Conservation (phyloP, 164 flowering plant species). For the Macadamia tetraphylla region DNA sequence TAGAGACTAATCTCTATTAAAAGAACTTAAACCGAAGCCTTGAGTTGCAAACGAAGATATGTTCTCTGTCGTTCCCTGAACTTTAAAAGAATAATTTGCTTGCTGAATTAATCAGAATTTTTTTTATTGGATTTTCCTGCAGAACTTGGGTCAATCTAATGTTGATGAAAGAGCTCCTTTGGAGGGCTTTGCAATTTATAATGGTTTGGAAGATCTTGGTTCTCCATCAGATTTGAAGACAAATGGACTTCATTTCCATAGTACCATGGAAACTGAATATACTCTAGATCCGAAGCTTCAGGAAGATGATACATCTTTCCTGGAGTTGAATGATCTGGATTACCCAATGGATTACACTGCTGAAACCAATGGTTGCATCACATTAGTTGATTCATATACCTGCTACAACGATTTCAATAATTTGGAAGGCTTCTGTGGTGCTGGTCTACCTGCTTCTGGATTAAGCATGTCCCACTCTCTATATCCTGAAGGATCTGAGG, state of each 20-base stretch:
- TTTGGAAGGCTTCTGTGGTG: background rate
- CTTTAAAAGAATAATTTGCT: too few relatives aligned
- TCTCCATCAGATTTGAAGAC: slow-evolving; percentile 3
- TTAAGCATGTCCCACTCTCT: background rate
- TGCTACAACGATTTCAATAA: background rate
- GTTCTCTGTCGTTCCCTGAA: too few relatives aligned
- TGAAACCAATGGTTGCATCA: slow-evolving; percentile 1
- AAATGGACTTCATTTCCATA: background rate
- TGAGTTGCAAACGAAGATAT: too few relatives aligned
- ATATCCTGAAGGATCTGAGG: background rate
- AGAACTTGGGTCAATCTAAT: background rate
- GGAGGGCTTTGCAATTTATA: slow-evolving; percentile 22
- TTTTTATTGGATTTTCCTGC: slow-evolving; percentile 2
- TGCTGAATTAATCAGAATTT: background rate
- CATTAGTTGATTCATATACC: background rate
- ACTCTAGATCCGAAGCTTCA: slow-evolving; percentile 3
- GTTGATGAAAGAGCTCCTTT: background rate
- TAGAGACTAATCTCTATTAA: too few relatives aligned
- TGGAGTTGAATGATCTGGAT: slow-evolving; percentile 37
- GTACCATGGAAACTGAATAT: background rate
- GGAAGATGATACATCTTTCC: slow-evolving; percentile 2
- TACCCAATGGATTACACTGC: slow-evolving; percentile 14
- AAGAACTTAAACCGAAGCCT: too few relatives aligned
- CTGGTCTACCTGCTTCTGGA: slow-evolving; percentile 3
- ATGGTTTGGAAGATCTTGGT: slow-evolving; percentile 27